Base-by-base conservation (phyloP, 495 filamentous ascomycete genomes). In the Penicillium parvum region DNA sequence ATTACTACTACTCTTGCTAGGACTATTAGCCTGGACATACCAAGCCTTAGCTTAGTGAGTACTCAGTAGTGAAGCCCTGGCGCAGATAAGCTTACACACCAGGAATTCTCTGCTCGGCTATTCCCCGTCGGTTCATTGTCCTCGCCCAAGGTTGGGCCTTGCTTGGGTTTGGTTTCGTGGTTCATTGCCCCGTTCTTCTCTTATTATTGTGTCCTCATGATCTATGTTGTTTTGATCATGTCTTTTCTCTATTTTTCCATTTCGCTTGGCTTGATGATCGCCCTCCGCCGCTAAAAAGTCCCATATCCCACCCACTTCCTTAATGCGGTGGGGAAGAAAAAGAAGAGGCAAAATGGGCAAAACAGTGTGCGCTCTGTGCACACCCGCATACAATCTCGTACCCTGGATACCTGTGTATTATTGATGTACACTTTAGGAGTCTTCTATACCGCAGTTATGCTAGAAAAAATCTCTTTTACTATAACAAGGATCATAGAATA, bases 231-330 rank as follows among this genome's bases (percentile, higher is more conserved):
- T 32, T 4, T 40, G 20, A n/a, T 38, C 39, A 0, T 21, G 37
- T 40, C 47, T 34, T 39, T 23, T 40, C 12, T 21, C 38, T 19
- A 5, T 18, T 28, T 43, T 32, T 33, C 30, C 36, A 40, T 50
- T 59, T 59, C 47, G 40, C 53, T 53, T 49, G 45, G 49, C 43
- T 34, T 36, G 49, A 55, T 60, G 60, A 63, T 63, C 60, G 51
- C 35, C 59, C 50, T 42, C 53, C 42, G 33, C 36, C 34, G 40
- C 43, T 57, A 39, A 35, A n/a, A 27, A 25, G 44, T 42, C 40
- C 40, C 19, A 51, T 44, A 47, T 50, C 39, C 41, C 42, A 49
- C 45, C 58, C 52, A 59, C 45, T 36, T 47, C 22, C 48, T 28
- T 47, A 20, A 46, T 12, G 30, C 20, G 36, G 57, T 63, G 51